These are phyloP conservation scores for Cryptosporidium bovis DNA, from an alignment of 169 alveolate genomes.

Conservation along the genomic window DNA sequence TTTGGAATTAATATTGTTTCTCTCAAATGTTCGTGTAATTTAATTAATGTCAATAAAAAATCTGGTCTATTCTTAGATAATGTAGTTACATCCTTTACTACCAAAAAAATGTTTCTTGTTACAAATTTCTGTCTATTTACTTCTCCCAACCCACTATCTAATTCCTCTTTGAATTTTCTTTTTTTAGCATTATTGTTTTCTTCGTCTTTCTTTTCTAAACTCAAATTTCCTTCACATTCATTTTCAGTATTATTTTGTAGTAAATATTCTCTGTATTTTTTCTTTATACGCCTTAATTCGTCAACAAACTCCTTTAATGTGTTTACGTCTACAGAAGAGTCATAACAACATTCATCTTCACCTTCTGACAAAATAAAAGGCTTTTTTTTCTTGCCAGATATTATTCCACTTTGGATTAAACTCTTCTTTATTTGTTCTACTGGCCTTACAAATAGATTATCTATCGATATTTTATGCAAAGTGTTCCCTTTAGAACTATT, in stretches of 20 bases:
- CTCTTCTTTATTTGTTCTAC: conserved; percentile 35
- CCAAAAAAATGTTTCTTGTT: conserved; percentile 34
- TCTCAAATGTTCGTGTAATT: conserved; percentile 59
- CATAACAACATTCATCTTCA: not conserved
- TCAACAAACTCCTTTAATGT: conserved; percentile 51
- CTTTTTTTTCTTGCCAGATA: not conserved
- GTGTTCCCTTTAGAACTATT: conserved; percentile 1
- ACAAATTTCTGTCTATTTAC: not conserved
- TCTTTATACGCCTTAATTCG: conserved; percentile 33
- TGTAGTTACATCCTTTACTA: conserved; percentile 54
- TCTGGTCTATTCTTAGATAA: conserved; percentile 61
- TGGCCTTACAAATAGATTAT: conserved; percentile 58
- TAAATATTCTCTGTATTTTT: conserved; percentile 11
- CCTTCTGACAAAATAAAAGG: not conserved
- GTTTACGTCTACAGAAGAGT: not conserved
- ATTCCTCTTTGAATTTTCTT: not conserved
- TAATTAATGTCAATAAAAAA: conserved; percentile 26
- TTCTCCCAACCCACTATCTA: not conserved
- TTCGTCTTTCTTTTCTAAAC: not conserved
- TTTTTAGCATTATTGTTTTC: not conserved
- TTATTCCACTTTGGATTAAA: conserved; percentile 12
- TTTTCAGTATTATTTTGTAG: not conserved
- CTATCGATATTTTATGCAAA: conserved; percentile 38
- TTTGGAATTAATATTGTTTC: conserved; percentile 27
- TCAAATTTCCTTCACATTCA: not conserved